Evolutionary conservation across 768 basidiomycete species (phyloP), one percentile per base, ranked within the genome.

Genomic region (Serendipita indica): DNA sequence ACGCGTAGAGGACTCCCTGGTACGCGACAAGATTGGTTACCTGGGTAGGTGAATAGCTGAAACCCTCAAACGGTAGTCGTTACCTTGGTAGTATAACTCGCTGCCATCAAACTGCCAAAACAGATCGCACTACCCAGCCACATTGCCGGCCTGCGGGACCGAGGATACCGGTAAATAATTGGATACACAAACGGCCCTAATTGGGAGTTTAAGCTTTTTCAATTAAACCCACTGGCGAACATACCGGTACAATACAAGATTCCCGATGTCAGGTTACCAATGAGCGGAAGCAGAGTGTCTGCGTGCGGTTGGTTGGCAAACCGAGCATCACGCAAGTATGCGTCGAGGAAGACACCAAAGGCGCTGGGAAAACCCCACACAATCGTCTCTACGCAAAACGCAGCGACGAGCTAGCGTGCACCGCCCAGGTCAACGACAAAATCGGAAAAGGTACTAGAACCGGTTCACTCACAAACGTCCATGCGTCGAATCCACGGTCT

Each of bases 281-380:
- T 64, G 12, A 71, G 60, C 1, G 70, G 70, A n/a, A 71, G 64
- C 14, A 69, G 61, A 2, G 61, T 57, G 5, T 62, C 20, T 14
- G 70, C 68, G 27, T 60, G 59, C 3, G 63, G 49, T 33, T 69
- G 67, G 1, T 64, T 62, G 12, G 39, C 27, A 43, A 62, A 68
- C 3, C 32, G 57, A 1, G 64, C 63, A 39, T 69, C 64, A 30
- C 64, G 46, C 20, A 71, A 62, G 54, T 71, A 71, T 3, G 64
- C 66, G 45, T 68, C 62, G 0, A 71, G 62, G 37, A 71, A 68
- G 4, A 70, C 62, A 25, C 69, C 69, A 49, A 63, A 69, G 2
- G 69, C 62, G 41, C 45, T 63, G 0, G 69, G 68, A 35, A 69
- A 68, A 0, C 66, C 67, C 70, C 70, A 71, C 0, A 70, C 66